Base-by-base conservation (phyloP, 257 asterid genomes). In the Gentiana dahurica region DNA sequence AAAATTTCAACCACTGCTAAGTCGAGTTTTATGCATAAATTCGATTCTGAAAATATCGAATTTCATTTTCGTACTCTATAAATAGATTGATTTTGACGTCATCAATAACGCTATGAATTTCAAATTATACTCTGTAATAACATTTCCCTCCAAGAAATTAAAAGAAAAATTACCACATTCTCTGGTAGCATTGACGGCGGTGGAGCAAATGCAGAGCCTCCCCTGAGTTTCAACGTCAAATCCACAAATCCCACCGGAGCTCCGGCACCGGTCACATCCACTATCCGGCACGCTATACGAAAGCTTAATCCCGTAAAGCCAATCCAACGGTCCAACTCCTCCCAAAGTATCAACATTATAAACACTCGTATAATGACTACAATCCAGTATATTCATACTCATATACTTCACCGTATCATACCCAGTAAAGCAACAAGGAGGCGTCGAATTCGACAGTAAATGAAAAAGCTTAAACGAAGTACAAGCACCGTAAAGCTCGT, bases 361-460 rank as follows among this genome's bases (percentile, higher is more conserved):
- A 49, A 86, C 84, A 41, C 82, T 81, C 0, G 97, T 89, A 54
- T 89, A 89, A 65, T 89, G 97, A 11, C 93, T 65, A 66, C 95
- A 89, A 69, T 86, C 97, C 68, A 89, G 67, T 65, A 89, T 84
- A 45, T 89, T 81, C 81, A 89, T 83, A 77, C 86, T 84, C 97
- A 89, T 89, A 73, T 66, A 89, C 73, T 57, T 81, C 58, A 89
- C 62, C 4, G 95, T 89, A 24, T 71, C 76, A 74, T 83, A 89
- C 24, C 75, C 66, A 33, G 97, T 89, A 59, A 83, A 89, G 70
- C 97, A 89, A 68, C 97, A 89, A 2, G 87, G 83, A 6, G 97
- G 95, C 24, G 84, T 52, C 35, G 65, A 9, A 51, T 72, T 75
- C 4, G 85, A 73, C 58, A 77, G 72, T 33, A 75, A 44, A 67